Conservation (phyloP, 2,329 filamentous ascomycete species). For the Fusarium falciforme region DNA sequence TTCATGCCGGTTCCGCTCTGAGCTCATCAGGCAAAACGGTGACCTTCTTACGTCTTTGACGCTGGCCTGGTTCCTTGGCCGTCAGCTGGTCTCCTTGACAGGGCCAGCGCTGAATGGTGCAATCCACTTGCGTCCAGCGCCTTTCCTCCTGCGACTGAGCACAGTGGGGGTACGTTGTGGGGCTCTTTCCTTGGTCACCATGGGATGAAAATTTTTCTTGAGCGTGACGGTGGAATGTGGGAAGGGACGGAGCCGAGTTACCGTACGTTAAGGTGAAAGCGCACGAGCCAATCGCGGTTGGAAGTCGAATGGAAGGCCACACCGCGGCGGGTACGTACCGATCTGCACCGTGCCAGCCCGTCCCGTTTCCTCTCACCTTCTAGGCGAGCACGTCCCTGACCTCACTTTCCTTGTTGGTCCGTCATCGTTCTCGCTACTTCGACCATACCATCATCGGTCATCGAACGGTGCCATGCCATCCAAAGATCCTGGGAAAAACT, state of each 20-base stretch:
- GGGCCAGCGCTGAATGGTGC: conserved; percentile 23
- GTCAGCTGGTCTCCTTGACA: conserved; percentile 5
- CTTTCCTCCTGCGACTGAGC: conserved; percentile 17
- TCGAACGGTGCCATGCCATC: conserved; percentile 7
- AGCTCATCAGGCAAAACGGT: conserved; percentile 29
- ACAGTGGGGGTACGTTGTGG: conserved; percentile 24
- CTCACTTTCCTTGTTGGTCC: conserved; percentile 9
- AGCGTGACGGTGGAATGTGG: conserved; percentile 14
- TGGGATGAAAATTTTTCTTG: conserved; percentile 34
- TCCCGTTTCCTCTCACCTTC: neutral
- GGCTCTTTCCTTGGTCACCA: neutral
- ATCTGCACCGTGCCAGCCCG: neutral
- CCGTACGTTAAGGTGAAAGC: conserved; percentile 35
- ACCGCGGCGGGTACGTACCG: conserved; percentile 2
- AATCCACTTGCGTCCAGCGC: neutral
- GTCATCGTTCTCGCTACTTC: neutral
- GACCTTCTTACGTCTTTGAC: conserved; percentile 29
- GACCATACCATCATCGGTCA: neutral
- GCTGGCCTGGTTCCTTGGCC: conserved; percentile 7
- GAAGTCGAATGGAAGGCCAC: neutral
- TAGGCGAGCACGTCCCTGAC: conserved; percentile 5
- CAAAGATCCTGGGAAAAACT: conserved; percentile 36
- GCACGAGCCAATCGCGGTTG: conserved; percentile 17
- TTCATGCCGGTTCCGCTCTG: conserved; percentile 24
- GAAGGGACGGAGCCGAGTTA: conserved; percentile 10